Evolutionary conservation across 1,284 basidiomycete species (phyloP).

Genomic region (Cutaneotrichosporon cavernicola): DNA sequence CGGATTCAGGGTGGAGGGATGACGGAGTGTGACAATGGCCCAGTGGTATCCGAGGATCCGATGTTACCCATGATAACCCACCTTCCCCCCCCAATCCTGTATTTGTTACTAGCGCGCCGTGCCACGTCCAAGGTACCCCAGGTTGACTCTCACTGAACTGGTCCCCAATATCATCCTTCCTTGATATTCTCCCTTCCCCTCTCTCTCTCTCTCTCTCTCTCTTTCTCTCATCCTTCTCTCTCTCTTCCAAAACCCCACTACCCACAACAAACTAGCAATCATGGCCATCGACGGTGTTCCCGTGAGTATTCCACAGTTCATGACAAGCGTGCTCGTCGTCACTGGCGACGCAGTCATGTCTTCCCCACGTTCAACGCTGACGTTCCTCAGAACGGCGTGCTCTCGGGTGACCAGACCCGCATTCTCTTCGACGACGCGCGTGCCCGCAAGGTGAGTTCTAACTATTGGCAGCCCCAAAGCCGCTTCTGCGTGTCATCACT

Average conservation of each 20-base stretch:
- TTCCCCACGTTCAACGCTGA: neutral
- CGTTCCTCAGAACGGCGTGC: conserved; percentile 68
- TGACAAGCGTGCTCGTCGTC: neutral
- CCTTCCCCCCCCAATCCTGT: too few species aligned
- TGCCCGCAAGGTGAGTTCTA: conserved; percentile 66
- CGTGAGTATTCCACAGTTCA: neutral
- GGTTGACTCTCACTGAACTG: neutral
- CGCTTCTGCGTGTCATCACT: neutral
- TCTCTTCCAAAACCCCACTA: conserved; percentile 5
- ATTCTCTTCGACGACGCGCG: conserved; percentile 86
- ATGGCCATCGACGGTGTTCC: conserved; percentile 15
- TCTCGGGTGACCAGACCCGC: conserved; percentile 82
- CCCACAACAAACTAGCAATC: conserved; percentile 1
- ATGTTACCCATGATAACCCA: too few species aligned
- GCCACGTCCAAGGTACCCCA: neutral
- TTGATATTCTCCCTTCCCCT: neutral
- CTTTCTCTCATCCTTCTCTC: conserved; percentile 2
- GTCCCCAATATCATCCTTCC: neutral
- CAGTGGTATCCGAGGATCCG: too few species aligned
- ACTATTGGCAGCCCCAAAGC: neutral
- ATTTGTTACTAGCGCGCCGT: too few species aligned
- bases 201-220: conserved; percentile 2
- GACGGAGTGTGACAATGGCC: too few species aligned
- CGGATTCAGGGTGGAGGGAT: neutral
- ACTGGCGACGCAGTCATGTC: neutral